These are phyloP conservation scores for Aspergillus sp. DNA, from an alignment of 2,329 filamentous ascomycete genomes.

Conservation along the genomic window DNA sequence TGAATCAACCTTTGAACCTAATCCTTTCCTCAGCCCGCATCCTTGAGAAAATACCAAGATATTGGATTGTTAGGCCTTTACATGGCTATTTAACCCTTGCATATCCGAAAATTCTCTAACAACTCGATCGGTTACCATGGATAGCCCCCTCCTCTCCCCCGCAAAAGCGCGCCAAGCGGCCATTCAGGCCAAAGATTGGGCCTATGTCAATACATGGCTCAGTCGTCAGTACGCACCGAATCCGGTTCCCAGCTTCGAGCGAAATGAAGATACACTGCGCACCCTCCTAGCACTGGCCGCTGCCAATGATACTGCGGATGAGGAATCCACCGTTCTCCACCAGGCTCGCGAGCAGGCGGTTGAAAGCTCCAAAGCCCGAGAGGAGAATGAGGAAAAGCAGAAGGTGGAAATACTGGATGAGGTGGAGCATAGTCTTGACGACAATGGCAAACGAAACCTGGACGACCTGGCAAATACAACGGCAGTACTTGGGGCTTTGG, in stretches of 20 bases:
- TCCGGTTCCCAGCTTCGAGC: conserved; percentile 73
- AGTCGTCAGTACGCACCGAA: conserved; percentile 66
- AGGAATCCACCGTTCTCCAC: conserved; percentile 40
- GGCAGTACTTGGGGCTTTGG: conserved; percentile 53
- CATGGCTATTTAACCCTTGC: neutral
- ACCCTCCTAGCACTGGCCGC: conserved; percentile 72
- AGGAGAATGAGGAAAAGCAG: conserved; percentile 32
- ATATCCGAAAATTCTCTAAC: neutral
- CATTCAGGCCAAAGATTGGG: conserved; percentile 87
- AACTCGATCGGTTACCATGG: conserved; percentile 22
- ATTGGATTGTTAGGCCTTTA: neutral
- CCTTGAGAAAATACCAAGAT: too few species aligned
- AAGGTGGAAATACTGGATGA: conserved; percentile 53
- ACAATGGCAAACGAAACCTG: conserved; percentile 58
- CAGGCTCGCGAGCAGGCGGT: conserved; percentile 42
- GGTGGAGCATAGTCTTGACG: conserved; percentile 56
- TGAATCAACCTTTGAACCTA: neutral
- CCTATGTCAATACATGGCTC: conserved; percentile 82
- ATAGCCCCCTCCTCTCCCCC: conserved; percentile 58
- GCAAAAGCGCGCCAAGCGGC: conserved; percentile 72
- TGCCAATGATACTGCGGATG: conserved; percentile 70
- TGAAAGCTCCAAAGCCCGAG: conserved; percentile 32
- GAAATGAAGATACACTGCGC: conserved; percentile 79
- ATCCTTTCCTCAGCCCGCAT: neutral
- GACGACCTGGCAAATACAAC: conserved; percentile 60